Base-by-base conservation (phyloP, 164 flowering plant genomes). In the Platanus orientalis region DNA sequence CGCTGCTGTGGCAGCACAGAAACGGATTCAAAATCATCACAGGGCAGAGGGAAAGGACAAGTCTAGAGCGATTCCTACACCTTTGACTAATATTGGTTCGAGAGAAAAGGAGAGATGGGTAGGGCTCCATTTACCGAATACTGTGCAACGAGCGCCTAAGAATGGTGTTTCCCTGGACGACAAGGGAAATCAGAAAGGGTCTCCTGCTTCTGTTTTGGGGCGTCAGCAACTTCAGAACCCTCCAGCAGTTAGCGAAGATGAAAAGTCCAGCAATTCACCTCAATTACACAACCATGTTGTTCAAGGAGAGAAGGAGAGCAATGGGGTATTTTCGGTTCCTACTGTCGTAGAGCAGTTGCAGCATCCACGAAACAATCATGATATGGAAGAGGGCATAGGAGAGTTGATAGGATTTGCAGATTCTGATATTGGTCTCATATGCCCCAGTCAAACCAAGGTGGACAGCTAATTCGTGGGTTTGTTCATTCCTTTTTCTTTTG, bases 1-100 rank as follows among this genome's bases (percentile, higher is more conserved):
- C 63, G 63, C 68, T 42, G 69, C 70, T 45, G 59, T 34, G 29
- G 69, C 53, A 12, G 65, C 54, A 27, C 69, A 73, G 54, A 70
- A 69, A 27, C 71, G 58, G 36, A 39, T 61, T 29, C 59, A 52
- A 30, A 69, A 24, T 39, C 26, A 55, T 21, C 25, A 11, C 42
- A 25, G 14, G 28, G 2, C 42, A 16, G 52, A n/a, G 16, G n/a
- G 53, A 16, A 53, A 19, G 40, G 56, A 30, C 6, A 64, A 55
- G 11, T 32, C 54, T 25, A 64, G 49, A 27, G 39, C 56, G 23
- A 30, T 23, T 34, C 19, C 14, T 9, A 28, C 26, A n/a, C 3
- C 51, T 32, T 40, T 44, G 47, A 57, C 30, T 63, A 55, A 54
- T 67, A 48, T 44, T 53, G 56, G 26, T 5, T 26, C 17, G 14